Base-by-base conservation (phyloP, 1,139 yeast species). In the Suhomyces kunorum region DNA sequence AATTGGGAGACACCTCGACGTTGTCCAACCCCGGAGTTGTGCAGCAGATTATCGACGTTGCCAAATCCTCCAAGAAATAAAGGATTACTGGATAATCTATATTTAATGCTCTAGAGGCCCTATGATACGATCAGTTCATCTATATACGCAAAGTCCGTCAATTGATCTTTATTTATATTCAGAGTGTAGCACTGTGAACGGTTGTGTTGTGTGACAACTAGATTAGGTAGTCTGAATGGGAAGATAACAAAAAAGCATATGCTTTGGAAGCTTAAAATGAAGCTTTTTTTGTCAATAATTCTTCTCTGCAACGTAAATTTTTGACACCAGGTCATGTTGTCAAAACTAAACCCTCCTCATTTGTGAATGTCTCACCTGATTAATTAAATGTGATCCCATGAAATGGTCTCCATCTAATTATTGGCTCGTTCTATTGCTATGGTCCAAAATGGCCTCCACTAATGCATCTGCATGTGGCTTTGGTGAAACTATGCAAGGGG, bases 1-100 rank as follows among this genome's bases (percentile, higher is more conserved):
- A 76, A 61, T 71, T 84, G 52, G 92, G 92, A 44, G 92, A 84
- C 61, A 80, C 79, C 41, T 80, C 87, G n/a, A 83, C 92, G 3
- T 74, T 84, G 56, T 79, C 87, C 22, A 83, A 83, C 55, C 90
- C 92, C 11, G 77, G 74, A 32, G 81, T 81, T 42, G 89, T 84
- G 41, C 71, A 74, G 37, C 83, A 81, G 50, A 68, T 84, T 50
- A 83, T 84, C 45, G 74, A 70, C 16, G 80, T 81, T 29, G 88
- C 81, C 40, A 77, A 76, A 46, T 51, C 49, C 15, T 40, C 45
- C 11, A 42, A 38, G 29, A 38, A 32, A 19, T 40, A 14, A 32
- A 15, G 20, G 30, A 33, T 33, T 35, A 35, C 38, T 24, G 38
- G 38, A 28, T 35, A 35, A 29, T 35, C 38, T 35, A 17, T 32